These are phyloP conservation scores for Xanthoconium purpureum DNA, from an alignment of 768 basidiomycete species.

Conservation along the genomic window DNA sequence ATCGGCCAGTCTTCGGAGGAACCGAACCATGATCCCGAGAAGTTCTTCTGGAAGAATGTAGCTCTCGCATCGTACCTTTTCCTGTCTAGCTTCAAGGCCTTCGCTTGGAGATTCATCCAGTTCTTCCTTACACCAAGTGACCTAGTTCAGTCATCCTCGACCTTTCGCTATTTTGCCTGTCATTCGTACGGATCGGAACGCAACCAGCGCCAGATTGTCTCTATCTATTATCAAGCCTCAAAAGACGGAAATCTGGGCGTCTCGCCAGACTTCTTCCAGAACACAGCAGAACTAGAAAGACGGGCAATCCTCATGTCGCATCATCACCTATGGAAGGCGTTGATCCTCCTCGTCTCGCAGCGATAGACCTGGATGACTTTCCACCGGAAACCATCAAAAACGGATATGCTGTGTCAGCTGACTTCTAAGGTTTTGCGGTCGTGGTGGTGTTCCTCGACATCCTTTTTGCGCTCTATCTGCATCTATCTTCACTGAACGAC, in stretches of 20 bases:
- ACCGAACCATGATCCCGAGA: too few relatives aligned
- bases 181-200: not conserved
- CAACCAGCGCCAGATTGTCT: conserved; percentile 1
- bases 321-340: not conserved
- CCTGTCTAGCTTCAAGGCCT: too few relatives aligned
- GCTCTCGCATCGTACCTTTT: too few relatives aligned
- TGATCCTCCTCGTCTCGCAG: not conserved
- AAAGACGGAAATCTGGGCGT: conserved; percentile 4
- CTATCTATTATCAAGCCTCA: conserved; percentile 5
- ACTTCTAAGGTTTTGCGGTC: not conserved
- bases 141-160: conserved; percentile 4
- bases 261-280: conserved; percentile 4
- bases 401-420: conserved; percentile 1
- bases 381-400: not conserved
- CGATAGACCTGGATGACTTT: conserved; percentile 3
- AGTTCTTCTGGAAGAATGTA: too few relatives aligned
- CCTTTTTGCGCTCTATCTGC: not conserved
- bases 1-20: too few relatives aligned
- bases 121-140: not conserved
- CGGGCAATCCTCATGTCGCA: not conserved
- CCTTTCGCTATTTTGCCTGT: not conserved
- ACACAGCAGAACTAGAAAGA: not conserved
- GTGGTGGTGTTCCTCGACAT: not conserved
- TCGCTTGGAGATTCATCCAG: not conserved
- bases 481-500: not conserved